Evolutionary conservation across 305 asterid species (phyloP).

Genomic region (Coffea humblotiana): DNA sequence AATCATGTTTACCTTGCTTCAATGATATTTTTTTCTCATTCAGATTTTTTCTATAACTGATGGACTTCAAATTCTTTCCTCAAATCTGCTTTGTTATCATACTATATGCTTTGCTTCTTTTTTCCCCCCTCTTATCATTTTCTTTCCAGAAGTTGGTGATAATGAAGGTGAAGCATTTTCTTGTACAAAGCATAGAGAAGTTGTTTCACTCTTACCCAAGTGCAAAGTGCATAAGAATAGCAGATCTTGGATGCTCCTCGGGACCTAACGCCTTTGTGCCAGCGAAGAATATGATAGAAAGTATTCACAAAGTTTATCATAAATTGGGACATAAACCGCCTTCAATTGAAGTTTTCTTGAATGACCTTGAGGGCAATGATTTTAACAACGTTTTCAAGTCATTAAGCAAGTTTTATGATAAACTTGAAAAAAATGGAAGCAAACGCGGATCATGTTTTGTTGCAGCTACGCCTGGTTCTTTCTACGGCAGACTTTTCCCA

Average conservation of each 20-base stretch:
- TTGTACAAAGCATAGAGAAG: slow-evolving; percentile 26
- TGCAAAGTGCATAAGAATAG: slow-evolving; percentile 22
- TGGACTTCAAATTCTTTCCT: too few relatives aligned
- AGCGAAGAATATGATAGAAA: slow-evolving; percentile 24
- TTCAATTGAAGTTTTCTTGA: slow-evolving; percentile 33
- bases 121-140: too few relatives aligned
- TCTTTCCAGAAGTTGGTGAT: slow-evolving; percentile 16
- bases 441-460: slow-evolving; percentile 21
- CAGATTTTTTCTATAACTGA: too few relatives aligned
- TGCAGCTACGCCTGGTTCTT: slow-evolving; percentile 39
- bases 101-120: too few relatives aligned
- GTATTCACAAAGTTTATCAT: slow-evolving; percentile 10
- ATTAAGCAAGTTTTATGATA: slow-evolving; percentile 21
- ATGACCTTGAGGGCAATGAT: slow-evolving; percentile 44
- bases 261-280: slow-evolving; percentile 37
- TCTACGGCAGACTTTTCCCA: slow-evolving; percentile 36
- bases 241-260: slow-evolving; percentile 46
- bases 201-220: background rate
- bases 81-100: too few relatives aligned
- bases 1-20: too few relatives aligned
- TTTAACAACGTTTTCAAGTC: slow-evolving; percentile 42
- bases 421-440: slow-evolving; percentile 5
- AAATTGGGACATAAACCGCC: background rate
- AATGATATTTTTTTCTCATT: too few relatives aligned
- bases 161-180: slow-evolving; percentile 14